A percentile compares a stretch with the other conserved stretches of the same genome.
Evolutionary conservation across 345 rosid genomes (phyloP).

Genomic region (Eucalyptus brandiana): DNA sequence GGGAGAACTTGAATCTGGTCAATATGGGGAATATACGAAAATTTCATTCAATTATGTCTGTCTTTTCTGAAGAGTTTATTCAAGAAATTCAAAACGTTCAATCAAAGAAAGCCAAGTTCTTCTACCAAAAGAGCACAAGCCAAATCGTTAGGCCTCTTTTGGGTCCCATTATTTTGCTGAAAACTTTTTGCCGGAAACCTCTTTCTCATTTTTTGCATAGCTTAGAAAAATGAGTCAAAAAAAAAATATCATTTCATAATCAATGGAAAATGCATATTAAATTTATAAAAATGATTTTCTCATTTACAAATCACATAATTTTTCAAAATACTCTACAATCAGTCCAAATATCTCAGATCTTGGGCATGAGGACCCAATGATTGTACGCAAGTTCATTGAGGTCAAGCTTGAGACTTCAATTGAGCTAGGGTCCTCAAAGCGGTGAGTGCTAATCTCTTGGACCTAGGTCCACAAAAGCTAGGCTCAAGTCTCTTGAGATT

Average conservation of each 20-base stretch:
- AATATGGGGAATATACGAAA: neutral
- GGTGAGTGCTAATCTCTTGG: neutral
- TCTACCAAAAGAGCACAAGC: neutral
- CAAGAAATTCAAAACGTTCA: neutral
- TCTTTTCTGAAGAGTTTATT: neutral
- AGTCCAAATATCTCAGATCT: accelerated
- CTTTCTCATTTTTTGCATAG: too few relatives aligned
- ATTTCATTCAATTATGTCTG: neutral
- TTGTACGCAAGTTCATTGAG: neutral
- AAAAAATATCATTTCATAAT: neutral
- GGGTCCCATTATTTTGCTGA: neutral
- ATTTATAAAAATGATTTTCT: neutral
- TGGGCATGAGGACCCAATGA: accelerated
- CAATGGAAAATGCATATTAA: neutral
- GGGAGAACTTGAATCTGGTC: neutral
- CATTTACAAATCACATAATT: neutral
- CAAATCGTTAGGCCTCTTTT: neutral
- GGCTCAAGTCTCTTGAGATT: neutral
- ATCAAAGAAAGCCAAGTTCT: neutral
- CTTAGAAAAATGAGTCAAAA: too few relatives aligned
- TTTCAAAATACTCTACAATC: too few relatives aligned
- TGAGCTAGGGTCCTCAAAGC: accelerated
- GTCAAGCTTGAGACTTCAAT: accelerated
- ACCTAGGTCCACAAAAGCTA: neutral
- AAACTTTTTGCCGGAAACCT: too few relatives aligned